phyloP scores from a whole-genome alignment of 2,329 filamentous ascomycete genomes.

The Colletotrichum orchidophilum region DNA sequence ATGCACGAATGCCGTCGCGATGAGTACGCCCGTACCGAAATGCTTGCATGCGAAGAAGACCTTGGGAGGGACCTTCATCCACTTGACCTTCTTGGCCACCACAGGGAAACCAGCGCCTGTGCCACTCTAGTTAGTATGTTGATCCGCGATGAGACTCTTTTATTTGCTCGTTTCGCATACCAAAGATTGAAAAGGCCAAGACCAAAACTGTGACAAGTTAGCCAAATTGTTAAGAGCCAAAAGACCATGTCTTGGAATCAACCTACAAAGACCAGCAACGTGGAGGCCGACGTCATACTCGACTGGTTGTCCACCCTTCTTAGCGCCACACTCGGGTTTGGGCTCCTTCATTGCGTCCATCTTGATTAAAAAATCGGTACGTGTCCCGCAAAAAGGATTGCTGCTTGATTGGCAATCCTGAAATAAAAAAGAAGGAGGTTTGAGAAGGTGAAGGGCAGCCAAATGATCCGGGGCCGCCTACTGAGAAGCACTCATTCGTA shows the following conservation, averaged over 20 bases:
- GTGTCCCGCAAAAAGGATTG: slow-evolving; percentile 14
- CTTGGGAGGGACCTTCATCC: slow-evolving; percentile 65
- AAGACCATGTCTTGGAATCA: background rate
- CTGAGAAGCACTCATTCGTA: slow-evolving; percentile 32
- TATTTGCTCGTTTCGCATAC: slow-evolving; percentile 36
- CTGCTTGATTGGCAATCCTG: slow-evolving; percentile 24
- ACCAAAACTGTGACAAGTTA: slow-evolving; percentile 48
- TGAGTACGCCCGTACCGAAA: slow-evolving; percentile 76
- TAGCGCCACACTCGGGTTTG: slow-evolving; percentile 51
- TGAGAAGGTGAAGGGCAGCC: slow-evolving; percentile 33
- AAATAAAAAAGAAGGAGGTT: slow-evolving; percentile 33
- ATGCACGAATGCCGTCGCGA: slow-evolving; percentile 80
- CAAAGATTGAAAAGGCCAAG: slow-evolving; percentile 49
- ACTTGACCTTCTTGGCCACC: slow-evolving; percentile 63
- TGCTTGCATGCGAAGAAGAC: slow-evolving; percentile 72
- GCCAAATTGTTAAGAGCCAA: background rate
- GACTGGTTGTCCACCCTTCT: slow-evolving; percentile 38
- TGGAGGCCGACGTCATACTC: slow-evolving; percentile 55
- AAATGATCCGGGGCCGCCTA: slow-evolving; percentile 37
- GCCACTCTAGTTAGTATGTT: slow-evolving; percentile 26
- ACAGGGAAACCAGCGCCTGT: slow-evolving; percentile 61
- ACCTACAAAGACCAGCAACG: slow-evolving; percentile 53
- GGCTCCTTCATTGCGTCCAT: slow-evolving; percentile 41
- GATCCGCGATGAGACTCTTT: background rate
- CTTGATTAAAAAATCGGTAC: slow-evolving; percentile 30